These are phyloP conservation scores for Ceratocystis diversiconidia DNA, from an alignment of 2,329 filamentous ascomycete species.

Conservation along the genomic window DNA sequence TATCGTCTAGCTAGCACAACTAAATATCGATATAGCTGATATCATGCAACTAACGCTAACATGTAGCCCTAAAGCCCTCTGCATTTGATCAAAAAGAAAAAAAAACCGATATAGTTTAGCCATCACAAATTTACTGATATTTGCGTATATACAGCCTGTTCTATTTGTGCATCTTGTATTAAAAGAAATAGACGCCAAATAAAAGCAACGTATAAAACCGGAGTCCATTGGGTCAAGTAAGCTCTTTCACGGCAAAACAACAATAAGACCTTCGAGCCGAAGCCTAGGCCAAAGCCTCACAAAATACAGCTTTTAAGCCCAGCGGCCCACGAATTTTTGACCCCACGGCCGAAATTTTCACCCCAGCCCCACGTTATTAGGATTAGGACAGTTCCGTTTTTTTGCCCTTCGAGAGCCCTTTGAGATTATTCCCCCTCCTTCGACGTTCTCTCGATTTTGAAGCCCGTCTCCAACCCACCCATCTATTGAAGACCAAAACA, in stretches of 20 bases:
- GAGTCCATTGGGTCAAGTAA: no score
- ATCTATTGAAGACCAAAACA: conserved; percentile 1
- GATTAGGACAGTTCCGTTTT: conserved; percentile 17
- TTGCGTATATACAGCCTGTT: conserved; percentile 1
- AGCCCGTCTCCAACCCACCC: conserved; percentile 4
- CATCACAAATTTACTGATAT: conserved; percentile 6
- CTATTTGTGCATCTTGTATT: conserved; percentile 7
- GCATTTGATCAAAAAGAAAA: conserved; percentile 12
- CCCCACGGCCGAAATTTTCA: conserved; percentile 18
- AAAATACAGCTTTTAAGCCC: neutral
- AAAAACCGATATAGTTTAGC: neutral
- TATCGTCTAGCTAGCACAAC: neutral
- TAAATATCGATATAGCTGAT: conserved; percentile 1
- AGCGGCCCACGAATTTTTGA: conserved; percentile 16
- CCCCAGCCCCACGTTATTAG: conserved; percentile 17
- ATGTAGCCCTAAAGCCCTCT: conserved; percentile 16
- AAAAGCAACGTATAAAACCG: no score
- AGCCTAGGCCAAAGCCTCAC: conserved; percentile 4
- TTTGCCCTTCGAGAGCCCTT: neutral
- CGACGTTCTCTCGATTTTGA: conserved; percentile 1
- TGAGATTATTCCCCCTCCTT: conserved; percentile 9
- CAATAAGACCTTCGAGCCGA: neutral
- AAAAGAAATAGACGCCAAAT: neutral
- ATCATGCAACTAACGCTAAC: conserved; percentile 7
- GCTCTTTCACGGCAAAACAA: no score